Evolutionary conservation across 768 basidiomycete genomes (phyloP).

Genomic region (Tylopilus sp.): DNA sequence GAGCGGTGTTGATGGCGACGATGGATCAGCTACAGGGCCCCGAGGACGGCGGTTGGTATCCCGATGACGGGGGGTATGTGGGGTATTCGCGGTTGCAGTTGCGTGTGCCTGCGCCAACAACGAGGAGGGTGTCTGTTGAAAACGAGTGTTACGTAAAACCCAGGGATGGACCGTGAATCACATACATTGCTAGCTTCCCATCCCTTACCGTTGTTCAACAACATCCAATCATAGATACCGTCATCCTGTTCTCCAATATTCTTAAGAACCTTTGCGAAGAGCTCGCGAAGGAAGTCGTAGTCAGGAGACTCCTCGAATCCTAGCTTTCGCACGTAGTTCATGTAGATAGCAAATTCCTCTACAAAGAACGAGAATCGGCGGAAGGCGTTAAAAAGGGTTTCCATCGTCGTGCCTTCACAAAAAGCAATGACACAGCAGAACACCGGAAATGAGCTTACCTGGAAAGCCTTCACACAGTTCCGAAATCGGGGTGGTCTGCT

Average conservation of each 20-base stretch:
- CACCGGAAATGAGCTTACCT: slow-evolving; percentile 41
- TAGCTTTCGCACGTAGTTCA: slow-evolving; percentile 98
- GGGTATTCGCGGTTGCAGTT: slow-evolving; percentile 50
- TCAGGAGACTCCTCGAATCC: slow-evolving; percentile 98
- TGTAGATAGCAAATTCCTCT: slow-evolving; percentile 97
- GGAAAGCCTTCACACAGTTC: slow-evolving; percentile 98
- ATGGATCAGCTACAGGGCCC: slow-evolving; percentile 53
- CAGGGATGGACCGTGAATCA: slow-evolving; percentile 15
- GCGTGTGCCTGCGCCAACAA: slow-evolving; percentile 51
- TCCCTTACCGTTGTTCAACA: slow-evolving; percentile 89
- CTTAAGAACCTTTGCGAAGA: slow-evolving; percentile 91
- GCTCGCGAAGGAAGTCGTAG: slow-evolving; percentile 94
- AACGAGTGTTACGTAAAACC: slow-evolving; percentile 1
- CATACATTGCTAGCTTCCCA: slow-evolving; percentile 89
- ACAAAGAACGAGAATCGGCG: slow-evolving; percentile 1
- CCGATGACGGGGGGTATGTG: slow-evolving; percentile 51
- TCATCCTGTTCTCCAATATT: slow-evolving; percentile 87
- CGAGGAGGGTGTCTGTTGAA: slow-evolving; percentile 40
- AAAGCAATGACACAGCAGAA: not conserved
- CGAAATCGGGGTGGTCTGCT: slow-evolving; percentile 86
- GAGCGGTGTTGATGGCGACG: slow-evolving; percentile 53
- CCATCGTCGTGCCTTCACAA: not conserved
- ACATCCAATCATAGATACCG: slow-evolving; percentile 95
- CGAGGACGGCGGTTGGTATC: slow-evolving; percentile 50
- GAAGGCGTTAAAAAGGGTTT: not conserved